A percentile compares a stretch with the other conserved stretches of the same genome.
These are phyloP conservation scores for Fusarium nelsonii DNA, from an alignment of 2,329 filamentous ascomycete genomes.

Conservation along the genomic window DNA sequence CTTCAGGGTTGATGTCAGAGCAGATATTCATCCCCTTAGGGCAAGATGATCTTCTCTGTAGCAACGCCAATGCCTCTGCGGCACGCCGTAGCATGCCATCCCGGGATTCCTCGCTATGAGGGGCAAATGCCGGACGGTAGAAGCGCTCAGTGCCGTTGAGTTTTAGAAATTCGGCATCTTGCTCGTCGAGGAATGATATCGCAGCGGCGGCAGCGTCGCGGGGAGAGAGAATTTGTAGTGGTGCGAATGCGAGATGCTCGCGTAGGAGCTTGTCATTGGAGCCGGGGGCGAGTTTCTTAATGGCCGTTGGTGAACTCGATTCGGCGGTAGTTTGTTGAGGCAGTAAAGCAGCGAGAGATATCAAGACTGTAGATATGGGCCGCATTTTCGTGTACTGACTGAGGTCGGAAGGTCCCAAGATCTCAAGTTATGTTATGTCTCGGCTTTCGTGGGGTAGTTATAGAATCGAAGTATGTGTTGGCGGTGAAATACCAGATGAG, in stretches of 20 bases:
- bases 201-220: slow-evolving; percentile 50
- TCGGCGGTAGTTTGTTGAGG: slow-evolving; percentile 54
- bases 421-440: slow-evolving; percentile 3
- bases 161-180: slow-evolving; percentile 42
- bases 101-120: slow-evolving; percentile 56
- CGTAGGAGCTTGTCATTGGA: slow-evolving; percentile 80
- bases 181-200: slow-evolving; percentile 48
- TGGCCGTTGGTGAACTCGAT: slow-evolving; percentile 65
- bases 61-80: slow-evolving; percentile 59
- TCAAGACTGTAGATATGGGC: slow-evolving; percentile 54
- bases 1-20: slow-evolving; percentile 70
- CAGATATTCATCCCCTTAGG: slow-evolving; percentile 76
- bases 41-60: slow-evolving; percentile 73
- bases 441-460: not conserved
- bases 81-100: slow-evolving; percentile 57
- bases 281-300: slow-evolving; percentile 79
- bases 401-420: not conserved
- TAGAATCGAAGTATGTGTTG: slow-evolving; percentile 3
- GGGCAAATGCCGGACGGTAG: slow-evolving; percentile 65
- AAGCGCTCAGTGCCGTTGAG: slow-evolving; percentile 40
- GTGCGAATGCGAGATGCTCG: slow-evolving; percentile 70
- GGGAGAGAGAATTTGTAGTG: slow-evolving; percentile 46
- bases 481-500: slow-evolving; percentile 24
- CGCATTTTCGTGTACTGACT: slow-evolving; percentile 53
- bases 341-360: slow-evolving; percentile 62